Percentiles rank a stretch among this genome's conserved stretches.
Conservation (phyloP, 441 rosid species). For the Eruca vesicaria region DNA sequence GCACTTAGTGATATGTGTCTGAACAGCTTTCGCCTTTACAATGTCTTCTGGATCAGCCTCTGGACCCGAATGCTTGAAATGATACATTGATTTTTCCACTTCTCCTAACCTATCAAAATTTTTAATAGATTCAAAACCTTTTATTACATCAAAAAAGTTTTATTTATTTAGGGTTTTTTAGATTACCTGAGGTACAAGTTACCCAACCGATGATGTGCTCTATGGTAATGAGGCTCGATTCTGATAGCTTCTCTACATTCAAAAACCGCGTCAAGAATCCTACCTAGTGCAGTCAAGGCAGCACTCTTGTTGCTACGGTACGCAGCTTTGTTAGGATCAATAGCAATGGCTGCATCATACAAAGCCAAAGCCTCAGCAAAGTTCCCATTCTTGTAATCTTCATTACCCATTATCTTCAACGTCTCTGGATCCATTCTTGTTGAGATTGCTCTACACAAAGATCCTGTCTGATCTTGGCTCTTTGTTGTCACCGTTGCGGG, state of each 20-base stretch:
- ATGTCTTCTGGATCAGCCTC: conserved; percentile 75
- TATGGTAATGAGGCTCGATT: conserved; percentile 79
- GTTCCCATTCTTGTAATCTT: conserved; percentile 90
- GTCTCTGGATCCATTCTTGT: conserved; percentile 97
- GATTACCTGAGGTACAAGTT: conserved; percentile 76
- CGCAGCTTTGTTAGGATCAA: conserved; percentile 83
- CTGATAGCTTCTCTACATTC: conserved; percentile 91
- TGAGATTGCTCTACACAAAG: conserved; percentile 81
- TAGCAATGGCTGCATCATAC: conserved; percentile 92
- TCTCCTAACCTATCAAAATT: conserved; percentile 67
- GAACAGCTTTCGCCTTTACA: conserved; percentile 58
- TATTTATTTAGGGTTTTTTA: background rate
- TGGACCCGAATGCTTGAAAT: conserved; percentile 77
- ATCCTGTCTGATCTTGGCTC: conserved; percentile 36
- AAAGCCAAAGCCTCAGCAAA: conserved; percentile 89
- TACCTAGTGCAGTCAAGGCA: conserved; percentile 80
- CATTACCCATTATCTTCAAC: conserved; percentile 90
- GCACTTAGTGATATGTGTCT: conserved; percentile 55
- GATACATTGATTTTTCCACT: conserved; percentile 75
- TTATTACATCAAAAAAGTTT: too few relatives aligned
- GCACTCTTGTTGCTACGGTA: conserved; percentile 93
- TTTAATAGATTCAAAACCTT: background rate
- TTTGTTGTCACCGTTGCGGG: conserved; percentile 4
- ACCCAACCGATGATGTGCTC: conserved; percentile 94
- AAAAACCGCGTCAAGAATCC: conserved; percentile 80